phyloP scores from a whole-genome alignment of 768 basidiomycete genomes.

The Termitomyces eurrhizus region DNA sequence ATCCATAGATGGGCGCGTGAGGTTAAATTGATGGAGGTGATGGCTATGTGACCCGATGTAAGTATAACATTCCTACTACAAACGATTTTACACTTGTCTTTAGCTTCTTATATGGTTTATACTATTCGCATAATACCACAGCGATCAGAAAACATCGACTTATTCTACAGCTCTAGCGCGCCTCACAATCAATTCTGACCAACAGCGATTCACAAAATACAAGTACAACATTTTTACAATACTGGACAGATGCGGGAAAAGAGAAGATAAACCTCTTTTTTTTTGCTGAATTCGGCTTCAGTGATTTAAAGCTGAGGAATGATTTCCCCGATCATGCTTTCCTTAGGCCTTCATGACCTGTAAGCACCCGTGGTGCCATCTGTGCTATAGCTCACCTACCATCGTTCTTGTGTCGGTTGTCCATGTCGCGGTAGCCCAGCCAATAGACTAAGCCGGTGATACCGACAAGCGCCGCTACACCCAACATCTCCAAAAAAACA shows the following conservation, averaged over 20 bases:
- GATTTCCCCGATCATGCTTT: constrained; percentile 16
- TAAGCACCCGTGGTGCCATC: constrained; percentile 6
- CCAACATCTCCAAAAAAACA: constrained; percentile 9
- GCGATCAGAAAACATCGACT: too few relatives aligned
- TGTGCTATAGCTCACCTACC: constrained; percentile 13
- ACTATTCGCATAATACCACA: too few relatives aligned
- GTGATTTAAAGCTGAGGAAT: constrained; percentile 13
- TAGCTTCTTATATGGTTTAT: too few relatives aligned
- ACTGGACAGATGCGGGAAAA: neutral
- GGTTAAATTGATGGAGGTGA: neutral
- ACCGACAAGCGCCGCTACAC: constrained; percentile 14
- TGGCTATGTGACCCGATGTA: too few relatives aligned
- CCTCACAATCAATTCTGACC: too few relatives aligned
- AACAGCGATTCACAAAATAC: neutral
- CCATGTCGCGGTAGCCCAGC: constrained; percentile 20
- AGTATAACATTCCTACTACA: too few relatives aligned
- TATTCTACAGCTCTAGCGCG: too few relatives aligned
- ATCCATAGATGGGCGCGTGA: neutral
- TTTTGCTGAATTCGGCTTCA: neutral
- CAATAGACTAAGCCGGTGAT: constrained; percentile 18
- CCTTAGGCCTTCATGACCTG: constrained; percentile 7
- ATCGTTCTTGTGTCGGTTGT: constrained; percentile 19
- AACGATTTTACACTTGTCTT: too few relatives aligned
- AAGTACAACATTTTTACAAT: neutral
- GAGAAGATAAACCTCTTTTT: neutral